Conservation (phyloP, 352 stramenopile genomes). For the Globisporangium irregulare region DNA sequence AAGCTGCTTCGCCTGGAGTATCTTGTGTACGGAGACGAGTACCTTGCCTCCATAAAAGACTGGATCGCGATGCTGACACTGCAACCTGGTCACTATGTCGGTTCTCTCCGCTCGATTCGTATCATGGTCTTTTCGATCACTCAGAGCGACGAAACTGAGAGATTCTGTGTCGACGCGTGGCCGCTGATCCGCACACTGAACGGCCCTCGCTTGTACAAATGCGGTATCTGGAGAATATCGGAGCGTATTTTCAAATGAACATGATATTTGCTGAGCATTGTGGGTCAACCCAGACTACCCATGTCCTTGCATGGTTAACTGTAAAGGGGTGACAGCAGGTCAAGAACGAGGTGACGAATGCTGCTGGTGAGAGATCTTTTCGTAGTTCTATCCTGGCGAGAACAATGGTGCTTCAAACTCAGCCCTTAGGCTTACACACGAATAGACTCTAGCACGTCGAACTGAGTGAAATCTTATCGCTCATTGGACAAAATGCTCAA, state of each 20-base stretch:
- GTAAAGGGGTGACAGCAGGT: no score
- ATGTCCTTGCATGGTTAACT: no score
- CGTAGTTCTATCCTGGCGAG: no score
- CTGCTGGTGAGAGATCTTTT: no score
- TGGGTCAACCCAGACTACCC: no score
- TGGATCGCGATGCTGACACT: neutral
- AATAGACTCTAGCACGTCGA: no score
- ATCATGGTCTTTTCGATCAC: neutral
- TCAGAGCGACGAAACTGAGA: neutral
- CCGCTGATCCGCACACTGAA: neutral
- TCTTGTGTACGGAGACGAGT: constrained; percentile 8
- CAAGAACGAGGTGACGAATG: no score
- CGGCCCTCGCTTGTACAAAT: neutral
- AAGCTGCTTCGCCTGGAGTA: constrained; percentile 17
- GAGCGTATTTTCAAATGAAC: neutral
- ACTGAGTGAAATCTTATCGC: no score
- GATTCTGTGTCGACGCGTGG: neutral
- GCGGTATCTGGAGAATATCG: neutral
- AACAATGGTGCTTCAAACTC: no score
- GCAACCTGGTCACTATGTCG: neutral
- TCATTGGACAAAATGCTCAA: no score
- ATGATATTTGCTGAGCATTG: no score
- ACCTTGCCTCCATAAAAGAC: constrained; percentile 6
- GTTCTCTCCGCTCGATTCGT: neutral
- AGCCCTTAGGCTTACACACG: no score